Percentiles rank a stretch among this genome's conserved stretches.
Evolutionary conservation across 305 asterid genomes (phyloP).

Genomic region (Ruellia speciosa): DNA sequence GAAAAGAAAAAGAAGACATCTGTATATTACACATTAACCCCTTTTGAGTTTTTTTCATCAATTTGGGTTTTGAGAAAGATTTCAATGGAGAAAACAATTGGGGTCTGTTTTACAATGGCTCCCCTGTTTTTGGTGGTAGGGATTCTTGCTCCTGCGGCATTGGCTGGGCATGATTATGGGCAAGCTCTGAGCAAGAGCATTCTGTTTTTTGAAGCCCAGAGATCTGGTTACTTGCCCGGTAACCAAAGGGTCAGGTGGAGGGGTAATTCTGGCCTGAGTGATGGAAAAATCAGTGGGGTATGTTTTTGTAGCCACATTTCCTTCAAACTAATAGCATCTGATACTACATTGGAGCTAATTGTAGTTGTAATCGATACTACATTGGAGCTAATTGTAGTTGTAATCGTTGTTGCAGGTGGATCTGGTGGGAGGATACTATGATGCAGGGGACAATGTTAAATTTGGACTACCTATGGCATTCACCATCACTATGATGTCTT

Average conservation of each 20-base stretch:
- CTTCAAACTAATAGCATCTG: no score
- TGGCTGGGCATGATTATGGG: constrained; percentile 80
- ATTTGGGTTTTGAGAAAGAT: constrained; percentile 10
- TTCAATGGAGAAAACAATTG: constrained; percentile 30
- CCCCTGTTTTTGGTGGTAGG: constrained; percentile 47
- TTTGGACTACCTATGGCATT: constrained; percentile 97
- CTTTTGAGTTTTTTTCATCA: constrained; percentile 15
- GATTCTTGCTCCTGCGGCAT: constrained; percentile 44
- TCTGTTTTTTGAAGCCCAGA: constrained; percentile 91
- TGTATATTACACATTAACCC: constrained; percentile 17
- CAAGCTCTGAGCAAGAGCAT: constrained; percentile 75
- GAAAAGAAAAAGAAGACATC: constrained; percentile 29
- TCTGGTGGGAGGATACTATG: constrained; percentile 96
- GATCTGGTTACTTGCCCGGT: constrained; percentile 82
- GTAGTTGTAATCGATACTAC: not conserved
- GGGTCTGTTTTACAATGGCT: constrained; percentile 24
- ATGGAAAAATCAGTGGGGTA: constrained; percentile 88
- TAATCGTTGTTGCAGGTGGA: constrained; percentile 47
- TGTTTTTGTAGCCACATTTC: no score
- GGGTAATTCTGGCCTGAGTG: constrained; percentile 82
- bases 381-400: not conserved
- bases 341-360: not conserved
- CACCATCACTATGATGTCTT: constrained; percentile 87
- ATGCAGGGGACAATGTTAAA: constrained; percentile 97
- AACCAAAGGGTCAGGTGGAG: constrained; percentile 83